These are phyloP conservation scores for Gracilaria domingensis DNA, from an alignment of 23 red algal species.

Conservation along the genomic window DNA sequence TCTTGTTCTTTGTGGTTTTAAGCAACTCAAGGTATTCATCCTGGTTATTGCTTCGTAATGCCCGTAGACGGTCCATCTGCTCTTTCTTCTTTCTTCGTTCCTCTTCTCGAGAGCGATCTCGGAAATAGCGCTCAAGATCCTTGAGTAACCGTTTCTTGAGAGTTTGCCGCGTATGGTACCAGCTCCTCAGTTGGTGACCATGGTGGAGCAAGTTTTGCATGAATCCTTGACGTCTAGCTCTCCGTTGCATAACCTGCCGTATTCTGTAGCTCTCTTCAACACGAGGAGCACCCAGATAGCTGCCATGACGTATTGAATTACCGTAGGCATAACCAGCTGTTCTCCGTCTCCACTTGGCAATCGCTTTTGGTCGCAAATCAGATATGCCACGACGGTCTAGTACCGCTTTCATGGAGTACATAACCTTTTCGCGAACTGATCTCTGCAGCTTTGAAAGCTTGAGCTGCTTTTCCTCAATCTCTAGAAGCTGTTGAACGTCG, in stretches of 20 bases:
- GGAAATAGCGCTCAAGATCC: conserved; percentile 84
- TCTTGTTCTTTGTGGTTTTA: conserved; percentile 86
- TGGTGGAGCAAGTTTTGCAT: conserved; percentile 64
- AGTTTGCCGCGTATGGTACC: conserved; percentile 28
- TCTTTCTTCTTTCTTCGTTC: conserved; percentile 85
- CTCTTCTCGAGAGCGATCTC: conserved; percentile 88
- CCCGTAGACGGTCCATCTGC: conserved; percentile 92
- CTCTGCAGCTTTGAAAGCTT: conserved; percentile 69
- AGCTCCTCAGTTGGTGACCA: conserved; percentile 41
- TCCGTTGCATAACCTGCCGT: conserved; percentile 71
- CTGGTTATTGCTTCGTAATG: conserved; percentile 93
- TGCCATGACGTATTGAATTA: conserved; percentile 30
- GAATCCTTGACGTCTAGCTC: conserved; percentile 54
- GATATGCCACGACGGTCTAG: conserved; percentile 53
- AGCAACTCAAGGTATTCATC: conserved; percentile 95
- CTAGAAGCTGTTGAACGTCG: conserved; percentile 38
- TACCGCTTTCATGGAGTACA: conserved; percentile 56
- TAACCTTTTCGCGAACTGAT: conserved; percentile 66
- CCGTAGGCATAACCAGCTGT: neutral
- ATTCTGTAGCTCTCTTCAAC: conserved; percentile 43
- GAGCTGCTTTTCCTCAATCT: conserved; percentile 80
- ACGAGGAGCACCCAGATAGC: conserved; percentile 16
- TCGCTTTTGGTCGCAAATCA: conserved; percentile 38
- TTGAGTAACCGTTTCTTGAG: conserved; percentile 68
- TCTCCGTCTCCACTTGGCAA: conserved; percentile 20